Conservation (phyloP, 2,329 filamentous ascomycete genomes). For the Herpotrichia juniperi region DNA sequence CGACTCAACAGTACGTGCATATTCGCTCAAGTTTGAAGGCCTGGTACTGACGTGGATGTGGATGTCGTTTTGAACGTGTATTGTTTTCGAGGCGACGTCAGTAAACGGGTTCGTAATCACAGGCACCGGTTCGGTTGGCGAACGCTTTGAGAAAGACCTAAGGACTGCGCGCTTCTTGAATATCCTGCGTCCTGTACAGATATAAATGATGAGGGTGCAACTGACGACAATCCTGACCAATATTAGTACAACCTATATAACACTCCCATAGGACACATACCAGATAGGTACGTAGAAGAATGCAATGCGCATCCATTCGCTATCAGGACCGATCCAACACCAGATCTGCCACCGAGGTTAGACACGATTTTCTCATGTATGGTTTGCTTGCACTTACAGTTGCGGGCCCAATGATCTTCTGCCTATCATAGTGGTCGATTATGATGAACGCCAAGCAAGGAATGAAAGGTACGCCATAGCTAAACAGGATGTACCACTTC, state of each 20-base stretch:
- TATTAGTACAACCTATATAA: constrained; percentile 13
- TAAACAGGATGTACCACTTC: constrained; percentile 69
- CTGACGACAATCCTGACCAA: constrained; percentile 58
- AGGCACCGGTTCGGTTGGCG: constrained; percentile 9
- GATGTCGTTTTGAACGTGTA: constrained; percentile 64
- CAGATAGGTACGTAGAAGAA: constrained; percentile 77
- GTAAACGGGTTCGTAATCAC: constrained; percentile 53
- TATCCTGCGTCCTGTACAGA: constrained; percentile 69
- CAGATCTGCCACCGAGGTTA: constrained; percentile 60
- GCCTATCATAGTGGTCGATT: constrained; percentile 58
- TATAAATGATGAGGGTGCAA: constrained; percentile 69
- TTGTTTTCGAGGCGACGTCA: constrained; percentile 52
- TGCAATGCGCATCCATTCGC: constrained; percentile 74
- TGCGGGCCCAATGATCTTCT: constrained; percentile 75
- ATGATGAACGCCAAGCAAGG: constrained; percentile 73
- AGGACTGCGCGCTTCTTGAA: constrained; percentile 68
- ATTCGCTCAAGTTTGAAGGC: constrained; percentile 54
- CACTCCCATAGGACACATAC: constrained; percentile 47
- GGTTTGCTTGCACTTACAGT: constrained; percentile 50
- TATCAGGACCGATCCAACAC: constrained; percentile 76
- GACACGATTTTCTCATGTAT: neutral
- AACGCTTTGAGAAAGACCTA: constrained; percentile 32
- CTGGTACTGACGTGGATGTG: constrained; percentile 54
- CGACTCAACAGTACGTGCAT: constrained; percentile 8
- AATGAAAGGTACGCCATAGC: constrained; percentile 76